A percentile compares a stretch with the other conserved stretches of the same genome.
These are phyloP conservation scores for Penicillium sp. DNA, from an alignment of 2,329 filamentous ascomycete species.

Conservation along the genomic window DNA sequence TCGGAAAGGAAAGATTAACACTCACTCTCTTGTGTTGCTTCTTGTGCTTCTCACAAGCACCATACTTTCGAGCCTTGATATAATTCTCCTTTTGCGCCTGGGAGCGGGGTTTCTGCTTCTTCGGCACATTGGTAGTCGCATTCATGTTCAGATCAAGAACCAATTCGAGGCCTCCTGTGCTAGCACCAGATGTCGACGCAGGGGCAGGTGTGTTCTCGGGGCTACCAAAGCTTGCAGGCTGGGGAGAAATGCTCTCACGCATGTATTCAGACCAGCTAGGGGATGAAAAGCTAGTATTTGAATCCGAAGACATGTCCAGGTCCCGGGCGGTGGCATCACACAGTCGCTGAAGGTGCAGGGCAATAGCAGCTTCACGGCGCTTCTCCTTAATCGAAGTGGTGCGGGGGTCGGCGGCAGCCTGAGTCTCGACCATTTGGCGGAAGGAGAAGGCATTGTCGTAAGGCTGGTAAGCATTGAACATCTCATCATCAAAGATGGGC, in stretches of 20 bases:
- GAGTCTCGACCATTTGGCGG: slow-evolving; percentile 41
- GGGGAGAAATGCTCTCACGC: slow-evolving; percentile 29
- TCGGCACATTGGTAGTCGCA: slow-evolving; percentile 44
- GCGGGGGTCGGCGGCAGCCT: slow-evolving; percentile 42
- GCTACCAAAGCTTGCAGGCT: slow-evolving; percentile 25
- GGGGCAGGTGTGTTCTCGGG: slow-evolving; percentile 23
- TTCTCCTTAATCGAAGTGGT: slow-evolving; percentile 44
- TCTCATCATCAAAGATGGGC: slow-evolving; percentile 22
- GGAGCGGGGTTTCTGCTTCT: slow-evolving; percentile 47
- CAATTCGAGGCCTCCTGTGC: slow-evolving; percentile 38
- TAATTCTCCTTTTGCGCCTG: slow-evolving; percentile 49
- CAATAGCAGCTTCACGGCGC: slow-evolving; percentile 47
- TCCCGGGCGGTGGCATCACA: slow-evolving; percentile 35
- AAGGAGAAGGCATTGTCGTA: slow-evolving; percentile 24
- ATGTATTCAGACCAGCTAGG: slow-evolving; percentile 37
- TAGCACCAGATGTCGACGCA: slow-evolving; percentile 18
- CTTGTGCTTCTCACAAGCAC: slow-evolving; percentile 49
- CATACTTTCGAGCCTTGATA: slow-evolving; percentile 48
- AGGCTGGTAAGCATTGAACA: slow-evolving; percentile 19
- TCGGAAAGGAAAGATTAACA: neutral
- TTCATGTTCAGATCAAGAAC: slow-evolving; percentile 51
- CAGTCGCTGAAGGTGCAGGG: slow-evolving; percentile 44
- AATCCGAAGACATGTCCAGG: slow-evolving; percentile 31
- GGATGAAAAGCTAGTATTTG: slow-evolving; percentile 38
- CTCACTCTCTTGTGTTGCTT: slow-evolving; percentile 49